Evolutionary conservation across 768 basidiomycete genomes (phyloP).

Genomic region (Tylopilus cervinicoccineus): DNA sequence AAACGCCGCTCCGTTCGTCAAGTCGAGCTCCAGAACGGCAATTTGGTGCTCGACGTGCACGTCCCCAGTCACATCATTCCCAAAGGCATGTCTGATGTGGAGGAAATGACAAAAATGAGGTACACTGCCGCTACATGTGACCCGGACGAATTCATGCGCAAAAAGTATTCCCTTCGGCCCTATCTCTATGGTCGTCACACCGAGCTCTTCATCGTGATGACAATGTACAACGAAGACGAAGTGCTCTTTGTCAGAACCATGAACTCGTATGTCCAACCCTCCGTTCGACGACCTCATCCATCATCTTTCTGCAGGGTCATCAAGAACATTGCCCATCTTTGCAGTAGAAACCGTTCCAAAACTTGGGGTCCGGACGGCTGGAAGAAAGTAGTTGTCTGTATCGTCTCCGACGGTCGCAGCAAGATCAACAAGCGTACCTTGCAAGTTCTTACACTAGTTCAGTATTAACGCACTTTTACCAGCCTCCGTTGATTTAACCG

Average conservation of each 20-base stretch:
- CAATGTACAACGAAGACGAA: slow-evolving; percentile 95
- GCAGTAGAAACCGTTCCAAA: slow-evolving; percentile 64
- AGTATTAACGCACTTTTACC: slow-evolving; percentile 18
- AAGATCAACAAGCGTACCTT: slow-evolving; percentile 90
- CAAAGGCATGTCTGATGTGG: slow-evolving; percentile 52
- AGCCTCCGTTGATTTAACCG: background rate
- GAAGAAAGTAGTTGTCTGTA: slow-evolving; percentile 87
- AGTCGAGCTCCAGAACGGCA: slow-evolving; percentile 77
- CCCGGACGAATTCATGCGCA: slow-evolving; percentile 81
- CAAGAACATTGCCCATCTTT: slow-evolving; percentile 82
- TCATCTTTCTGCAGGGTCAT: slow-evolving; percentile 52
- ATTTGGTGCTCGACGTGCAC: slow-evolving; percentile 78
- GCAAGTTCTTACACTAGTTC: slow-evolving; percentile 78
- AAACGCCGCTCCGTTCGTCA: slow-evolving; percentile 75
- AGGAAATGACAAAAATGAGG: slow-evolving; percentile 80
- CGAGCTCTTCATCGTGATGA: slow-evolving; percentile 94
- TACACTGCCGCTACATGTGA: slow-evolving; percentile 90
- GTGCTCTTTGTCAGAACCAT: slow-evolving; percentile 74
- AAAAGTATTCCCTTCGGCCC: slow-evolving; percentile 73
- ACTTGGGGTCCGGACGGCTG: slow-evolving; percentile 87
- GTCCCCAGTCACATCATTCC: slow-evolving; percentile 79
- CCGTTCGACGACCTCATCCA: background rate
- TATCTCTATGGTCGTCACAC: slow-evolving; percentile 78
- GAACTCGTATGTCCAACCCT: slow-evolving; percentile 59
- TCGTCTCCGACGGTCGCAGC: slow-evolving; percentile 81